Conservation (phyloP, 306 rosid species). For the Ochetophila trinervis region DNA sequence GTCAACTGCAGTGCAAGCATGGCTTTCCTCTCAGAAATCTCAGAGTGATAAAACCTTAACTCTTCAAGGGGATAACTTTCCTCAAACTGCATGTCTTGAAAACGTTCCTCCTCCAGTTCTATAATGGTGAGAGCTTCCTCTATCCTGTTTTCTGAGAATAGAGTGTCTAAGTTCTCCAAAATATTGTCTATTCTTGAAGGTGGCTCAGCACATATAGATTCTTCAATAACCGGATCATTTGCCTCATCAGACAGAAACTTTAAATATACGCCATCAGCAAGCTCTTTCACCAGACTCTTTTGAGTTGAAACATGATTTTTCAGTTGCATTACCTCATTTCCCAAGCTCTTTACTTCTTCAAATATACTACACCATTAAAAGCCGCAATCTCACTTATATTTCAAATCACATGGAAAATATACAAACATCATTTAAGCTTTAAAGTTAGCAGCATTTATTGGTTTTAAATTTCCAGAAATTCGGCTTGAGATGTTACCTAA, state of each 20-base stretch:
- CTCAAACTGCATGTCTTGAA: slow-evolving; percentile 39
- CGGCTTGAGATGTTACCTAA: slow-evolving; percentile 38
- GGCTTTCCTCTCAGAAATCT: slow-evolving; percentile 50
- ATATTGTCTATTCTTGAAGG: slow-evolving; percentile 34
- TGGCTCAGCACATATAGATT: slow-evolving; percentile 14
- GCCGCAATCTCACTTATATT: slow-evolving; percentile 2
- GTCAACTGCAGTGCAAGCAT: slow-evolving; percentile 32
- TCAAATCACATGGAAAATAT: slow-evolving; percentile 2
- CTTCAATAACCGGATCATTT: slow-evolving; percentile 31
- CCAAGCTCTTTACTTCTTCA: slow-evolving; percentile 48
- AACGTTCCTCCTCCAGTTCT: slow-evolving; percentile 50
- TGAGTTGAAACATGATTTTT: slow-evolving; percentile 55
- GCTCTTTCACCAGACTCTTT: slow-evolving; percentile 43
- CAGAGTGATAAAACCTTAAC: slow-evolving; percentile 31
- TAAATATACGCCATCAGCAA: slow-evolving; percentile 43
- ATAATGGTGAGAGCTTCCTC: slow-evolving; percentile 56
- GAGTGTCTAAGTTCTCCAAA: slow-evolving; percentile 54
- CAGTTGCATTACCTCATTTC: slow-evolving; percentile 55
- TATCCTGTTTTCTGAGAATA: slow-evolving; percentile 50
- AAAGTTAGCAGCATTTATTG: neutral
- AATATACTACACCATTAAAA: slow-evolving; percentile 49
- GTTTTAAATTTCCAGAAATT: neutral
- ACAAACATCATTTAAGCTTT: neutral
- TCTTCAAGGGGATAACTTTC: slow-evolving; percentile 22
- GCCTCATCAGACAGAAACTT: slow-evolving; percentile 35